Evolutionary conservation across 108 stramenopile species (phyloP).

Genomic region (Nitzschia sp.): DNA sequence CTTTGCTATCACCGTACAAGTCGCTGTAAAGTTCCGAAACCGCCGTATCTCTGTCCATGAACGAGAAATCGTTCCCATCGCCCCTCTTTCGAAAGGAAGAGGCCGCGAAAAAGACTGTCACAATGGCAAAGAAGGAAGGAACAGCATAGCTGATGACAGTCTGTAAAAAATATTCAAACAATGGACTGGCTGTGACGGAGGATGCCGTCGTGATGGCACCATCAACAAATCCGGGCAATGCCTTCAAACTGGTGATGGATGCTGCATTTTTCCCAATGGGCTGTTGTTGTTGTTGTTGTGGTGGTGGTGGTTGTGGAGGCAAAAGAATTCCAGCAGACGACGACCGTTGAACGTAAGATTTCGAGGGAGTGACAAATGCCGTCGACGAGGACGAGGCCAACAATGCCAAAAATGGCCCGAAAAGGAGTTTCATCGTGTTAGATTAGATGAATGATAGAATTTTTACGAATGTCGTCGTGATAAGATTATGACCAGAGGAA

Average conservation of each 20-base stretch:
- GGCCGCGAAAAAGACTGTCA: slow-evolving; percentile 39
- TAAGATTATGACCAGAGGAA: background rate
- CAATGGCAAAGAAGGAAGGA: slow-evolving; percentile 41
- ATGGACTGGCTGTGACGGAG: background rate
- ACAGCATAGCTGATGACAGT: slow-evolving; percentile 49
- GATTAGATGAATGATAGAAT: background rate
- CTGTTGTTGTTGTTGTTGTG: background rate
- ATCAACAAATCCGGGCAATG: background rate
- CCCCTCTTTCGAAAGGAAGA: background rate
- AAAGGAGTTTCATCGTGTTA: background rate
- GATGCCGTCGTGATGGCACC: background rate
- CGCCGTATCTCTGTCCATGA: slow-evolving; percentile 36
- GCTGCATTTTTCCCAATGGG: background rate
- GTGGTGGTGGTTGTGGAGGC: background rate
- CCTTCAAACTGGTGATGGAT: background rate
- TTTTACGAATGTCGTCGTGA: background rate
- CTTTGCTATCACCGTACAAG: slow-evolving; percentile 50
- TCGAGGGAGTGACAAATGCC: background rate
- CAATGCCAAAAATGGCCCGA: background rate
- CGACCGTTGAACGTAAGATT: background rate
- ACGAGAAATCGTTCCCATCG: background rate
- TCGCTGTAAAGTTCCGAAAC: slow-evolving; percentile 77
- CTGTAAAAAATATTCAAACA: slow-evolving; percentile 46
- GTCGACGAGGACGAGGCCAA: background rate
- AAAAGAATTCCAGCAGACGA: too few relatives aligned